These are phyloP conservation scores for Ilex asprella DNA, from an alignment of 257 asterid species.

Conservation along the genomic window DNA sequence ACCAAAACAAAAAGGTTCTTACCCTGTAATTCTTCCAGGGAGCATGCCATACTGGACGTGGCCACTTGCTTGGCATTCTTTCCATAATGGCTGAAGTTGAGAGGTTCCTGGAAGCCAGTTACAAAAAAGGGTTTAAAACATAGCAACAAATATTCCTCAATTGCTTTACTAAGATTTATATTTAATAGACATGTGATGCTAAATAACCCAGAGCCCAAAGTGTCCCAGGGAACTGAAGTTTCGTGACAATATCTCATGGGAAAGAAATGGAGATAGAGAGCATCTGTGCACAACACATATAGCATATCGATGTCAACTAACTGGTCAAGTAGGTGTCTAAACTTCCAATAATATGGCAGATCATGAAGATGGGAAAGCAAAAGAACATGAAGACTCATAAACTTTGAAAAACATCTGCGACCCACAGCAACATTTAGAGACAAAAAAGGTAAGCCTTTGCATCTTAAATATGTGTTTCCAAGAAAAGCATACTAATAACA, in stretches of 20 bases:
- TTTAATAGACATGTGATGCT: too few relatives aligned
- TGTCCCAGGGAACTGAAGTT: neutral
- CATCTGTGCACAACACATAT: too few relatives aligned
- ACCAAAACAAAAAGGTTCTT: conserved; percentile 17
- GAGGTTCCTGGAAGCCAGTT: conserved; percentile 47
- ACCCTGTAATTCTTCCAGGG: conserved; percentile 99
- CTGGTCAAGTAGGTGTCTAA: too few relatives aligned
- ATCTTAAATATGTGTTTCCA: neutral
- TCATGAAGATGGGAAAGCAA: too few relatives aligned
- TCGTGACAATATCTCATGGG: neutral
- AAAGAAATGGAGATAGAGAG: too few relatives aligned
- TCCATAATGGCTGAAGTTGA: conserved; percentile 98
- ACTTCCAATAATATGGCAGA: too few relatives aligned
- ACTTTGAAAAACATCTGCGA: too few relatives aligned
- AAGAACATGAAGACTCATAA: too few relatives aligned
- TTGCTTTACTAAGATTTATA: neutral
- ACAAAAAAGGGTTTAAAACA: conserved; percentile 1
- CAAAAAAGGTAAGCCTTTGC: neutral
- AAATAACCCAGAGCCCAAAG: too few relatives aligned
- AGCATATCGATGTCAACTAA: too few relatives aligned
- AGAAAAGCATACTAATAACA: neutral
- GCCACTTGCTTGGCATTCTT: conserved; percentile 98
- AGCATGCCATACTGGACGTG: conserved; percentile 91
- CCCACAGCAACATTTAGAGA: neutral
- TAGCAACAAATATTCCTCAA: neutral